Evolutionary conservation across 768 basidiomycete species (phyloP).

Genomic region (Panaeolus papilionaceus): DNA sequence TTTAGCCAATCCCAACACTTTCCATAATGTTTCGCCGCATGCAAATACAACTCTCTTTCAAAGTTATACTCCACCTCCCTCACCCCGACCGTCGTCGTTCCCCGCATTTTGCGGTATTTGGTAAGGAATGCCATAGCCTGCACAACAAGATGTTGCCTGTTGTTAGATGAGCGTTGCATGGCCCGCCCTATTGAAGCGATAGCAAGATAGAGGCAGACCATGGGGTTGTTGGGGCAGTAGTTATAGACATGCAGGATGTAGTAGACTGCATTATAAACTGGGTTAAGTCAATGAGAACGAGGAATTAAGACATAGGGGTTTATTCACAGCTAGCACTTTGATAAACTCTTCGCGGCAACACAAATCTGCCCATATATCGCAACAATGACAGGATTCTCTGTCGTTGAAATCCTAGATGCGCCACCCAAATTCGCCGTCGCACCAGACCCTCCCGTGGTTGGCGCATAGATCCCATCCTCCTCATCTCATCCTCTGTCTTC

Average conservation of each 20-base stretch:
- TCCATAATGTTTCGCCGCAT: conserved; percentile 86
- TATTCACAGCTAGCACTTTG: conserved; percentile 89
- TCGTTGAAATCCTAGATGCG: no score
- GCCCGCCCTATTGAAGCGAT: no score
- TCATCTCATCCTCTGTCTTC: conserved; percentile 45
- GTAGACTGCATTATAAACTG: conserved; percentile 63
- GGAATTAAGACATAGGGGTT: not conserved
- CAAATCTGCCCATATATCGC: conserved; percentile 52
- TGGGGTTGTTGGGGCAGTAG: conserved; percentile 80
- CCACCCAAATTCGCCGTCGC: no score
- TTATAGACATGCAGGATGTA: conserved; percentile 72
- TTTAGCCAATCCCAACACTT: conserved; percentile 69
- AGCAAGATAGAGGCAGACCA: no score
- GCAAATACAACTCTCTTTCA: conserved; percentile 81
- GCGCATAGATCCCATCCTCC: conserved; percentile 45
- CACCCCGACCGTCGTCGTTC: conserved; percentile 44
- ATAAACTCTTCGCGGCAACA: conserved; percentile 84
- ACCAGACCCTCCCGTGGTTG: conserved; percentile 36
- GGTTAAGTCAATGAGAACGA: not conserved
- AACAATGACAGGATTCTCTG: no score
- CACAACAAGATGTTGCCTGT: no score
- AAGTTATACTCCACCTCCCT: conserved; percentile 95
- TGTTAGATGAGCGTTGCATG: no score
- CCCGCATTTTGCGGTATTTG: conserved; percentile 73
- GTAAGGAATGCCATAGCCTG: conserved; percentile 58